Base-by-base conservation (phyloP, 1,284 basidiomycete species). In the Marasmius tenuissimus region DNA sequence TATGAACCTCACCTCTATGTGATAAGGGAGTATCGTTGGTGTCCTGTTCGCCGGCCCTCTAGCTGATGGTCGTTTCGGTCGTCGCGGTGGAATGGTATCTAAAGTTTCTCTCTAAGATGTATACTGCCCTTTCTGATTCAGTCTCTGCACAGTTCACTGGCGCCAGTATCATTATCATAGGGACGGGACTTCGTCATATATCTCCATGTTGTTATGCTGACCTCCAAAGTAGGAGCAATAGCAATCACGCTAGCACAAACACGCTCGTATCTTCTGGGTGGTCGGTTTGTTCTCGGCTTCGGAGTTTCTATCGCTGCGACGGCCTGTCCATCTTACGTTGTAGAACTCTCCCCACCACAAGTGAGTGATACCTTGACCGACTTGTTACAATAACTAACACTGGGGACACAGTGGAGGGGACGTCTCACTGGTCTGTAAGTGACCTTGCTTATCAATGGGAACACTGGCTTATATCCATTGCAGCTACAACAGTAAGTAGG, bases 311-410 rank as follows among this genome's bases (percentile, higher is more conserved):
- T 83, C 54, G 75, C 77, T 5, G 79, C 81, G 11, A 81, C 79
- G 20, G 83, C 82, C 9, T 83, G 83, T 8, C 83, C 83, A 9
- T 69, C 78, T 6, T 80, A 80, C 64, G 77, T 79, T 11, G 78
- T 80, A 8, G 79, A 87, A 68, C 83, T 88, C 73, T 80, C 84
- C 10, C 85, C 85, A 42, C 85, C 85, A 16, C 84, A 86, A 63
- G 76, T 76, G 64, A 58, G 68, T 61, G 34, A 27, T 9, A 5
- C n/a, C 49, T 42, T 6, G 22, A 50, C 53, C 12, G 16, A 54
- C 22, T 27, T 12, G 14, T 38, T 14, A 42, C 56, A 0, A 61
- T 37, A 22, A 7, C 39, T 42, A 33, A 12, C n/a, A 33, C 39
- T 18, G 3, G 39, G 9, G 16, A n/a, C 40, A 16, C 53, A 77